Percentiles rank a stretch among this genome's conserved stretches.
phyloP scores from a whole-genome alignment of 805 yeast species.

The Metschnikowia hibisci region DNA sequence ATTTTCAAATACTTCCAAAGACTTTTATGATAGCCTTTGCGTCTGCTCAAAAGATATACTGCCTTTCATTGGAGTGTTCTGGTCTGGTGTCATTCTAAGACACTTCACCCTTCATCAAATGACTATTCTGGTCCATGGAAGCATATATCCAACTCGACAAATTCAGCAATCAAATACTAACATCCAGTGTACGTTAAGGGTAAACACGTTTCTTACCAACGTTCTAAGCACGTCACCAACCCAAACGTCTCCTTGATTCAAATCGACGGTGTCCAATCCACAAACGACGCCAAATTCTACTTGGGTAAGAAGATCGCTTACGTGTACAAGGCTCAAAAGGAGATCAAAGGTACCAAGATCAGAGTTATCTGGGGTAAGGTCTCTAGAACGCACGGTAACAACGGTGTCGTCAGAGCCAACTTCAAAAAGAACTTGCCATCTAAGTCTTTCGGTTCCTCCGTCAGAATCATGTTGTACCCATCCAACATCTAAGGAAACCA shows the following conservation, averaged over 20 bases:
- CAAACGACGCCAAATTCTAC: conserved; percentile 98
- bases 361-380: conserved; percentile 99
- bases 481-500: conserved; percentile 81
- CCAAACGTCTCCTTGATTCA: conserved; percentile 95
- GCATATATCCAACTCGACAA: neutral
- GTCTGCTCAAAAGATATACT: too few species aligned
- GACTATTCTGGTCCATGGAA: neutral
- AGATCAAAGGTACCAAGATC: conserved; percentile 97
- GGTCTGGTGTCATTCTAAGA: too few species aligned
- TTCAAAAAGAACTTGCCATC: conserved; percentile 99
- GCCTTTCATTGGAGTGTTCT: too few species aligned
- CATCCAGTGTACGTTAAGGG: conserved; percentile 97
- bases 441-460: conserved; percentile 99
- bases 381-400: conserved; percentile 98
- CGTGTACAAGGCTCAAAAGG: conserved; percentile 98
- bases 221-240: conserved; percentile 97
- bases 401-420: conserved; percentile 97
- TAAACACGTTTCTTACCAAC: conserved; percentile 99
- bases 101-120: too few species aligned
- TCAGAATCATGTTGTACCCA: conserved; percentile 99
- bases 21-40: too few species aligned
- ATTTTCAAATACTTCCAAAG: conserved; percentile 33
- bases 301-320: conserved; percentile 99
- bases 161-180: conserved; percentile 25
- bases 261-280: conserved; percentile 90